Evolutionary conservation across 2,329 filamentous ascomycete species (phyloP).

Genomic region (Bimuria novae-zelandiae): DNA sequence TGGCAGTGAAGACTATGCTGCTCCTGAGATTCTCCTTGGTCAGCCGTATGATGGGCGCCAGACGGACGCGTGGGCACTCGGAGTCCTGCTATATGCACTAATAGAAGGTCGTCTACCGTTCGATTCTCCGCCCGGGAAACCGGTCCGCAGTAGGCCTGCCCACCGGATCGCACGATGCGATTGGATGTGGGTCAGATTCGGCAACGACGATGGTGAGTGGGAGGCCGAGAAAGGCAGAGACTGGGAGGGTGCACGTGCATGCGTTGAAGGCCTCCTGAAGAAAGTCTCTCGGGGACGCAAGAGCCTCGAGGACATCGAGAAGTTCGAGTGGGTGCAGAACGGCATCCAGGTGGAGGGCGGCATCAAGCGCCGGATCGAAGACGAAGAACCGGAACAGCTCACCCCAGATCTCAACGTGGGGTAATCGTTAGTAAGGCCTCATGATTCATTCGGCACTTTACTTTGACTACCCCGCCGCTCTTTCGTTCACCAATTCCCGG

Average conservation of each 20-base stretch:
- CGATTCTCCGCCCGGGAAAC: conserved; percentile 81
- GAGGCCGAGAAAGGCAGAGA: conserved; percentile 69
- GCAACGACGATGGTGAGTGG: conserved; percentile 83
- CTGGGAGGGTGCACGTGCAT: conserved; percentile 75
- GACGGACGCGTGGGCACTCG: conserved; percentile 93
- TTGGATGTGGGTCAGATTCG: conserved; percentile 92
- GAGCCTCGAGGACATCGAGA: conserved; percentile 73
- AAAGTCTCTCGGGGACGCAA: conserved; percentile 77
- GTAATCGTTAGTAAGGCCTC: conserved; percentile 39
- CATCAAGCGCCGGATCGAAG: conserved; percentile 58
- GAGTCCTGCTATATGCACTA: conserved; percentile 89
- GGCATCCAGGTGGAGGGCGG: conserved; percentile 71
- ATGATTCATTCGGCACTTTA: neutral
- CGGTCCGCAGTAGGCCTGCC: conserved; percentile 74
- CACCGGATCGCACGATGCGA: conserved; percentile 96
- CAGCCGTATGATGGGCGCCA: conserved; percentile 91
- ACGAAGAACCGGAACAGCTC: conserved; percentile 37
- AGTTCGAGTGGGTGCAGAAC: conserved; percentile 74
- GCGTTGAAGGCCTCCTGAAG: conserved; percentile 83
- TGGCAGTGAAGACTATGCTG: conserved; percentile 95
- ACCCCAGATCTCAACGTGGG: conserved; percentile 21
- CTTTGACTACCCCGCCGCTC: neutral
- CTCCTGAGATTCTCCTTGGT: conserved; percentile 93
- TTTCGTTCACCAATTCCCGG: neutral
- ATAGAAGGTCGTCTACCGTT: conserved; percentile 94